Percentiles rank a stretch among this genome's conserved stretches.
phyloP scores from a whole-genome alignment of 2,329 filamentous ascomycete species.

The Westerdykella sp. region DNA sequence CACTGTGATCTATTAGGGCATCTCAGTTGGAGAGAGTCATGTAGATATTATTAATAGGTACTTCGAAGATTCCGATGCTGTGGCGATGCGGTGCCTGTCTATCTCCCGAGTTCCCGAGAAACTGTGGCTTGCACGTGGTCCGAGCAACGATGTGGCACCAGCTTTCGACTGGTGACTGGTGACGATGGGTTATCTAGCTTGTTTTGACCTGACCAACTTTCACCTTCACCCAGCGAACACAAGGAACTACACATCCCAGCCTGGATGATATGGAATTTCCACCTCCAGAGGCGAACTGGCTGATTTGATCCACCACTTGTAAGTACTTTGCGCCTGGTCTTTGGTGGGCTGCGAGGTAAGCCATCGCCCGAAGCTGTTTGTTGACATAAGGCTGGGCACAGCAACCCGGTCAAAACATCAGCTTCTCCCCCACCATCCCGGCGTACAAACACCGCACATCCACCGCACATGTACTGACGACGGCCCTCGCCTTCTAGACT shows the following conservation, averaged over 20 bases:
- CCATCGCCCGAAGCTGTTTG: background rate
- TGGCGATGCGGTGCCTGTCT: background rate
- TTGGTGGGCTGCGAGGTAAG: no score
- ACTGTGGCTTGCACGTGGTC: no score
- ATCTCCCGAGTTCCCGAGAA: background rate
- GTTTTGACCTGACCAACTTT: background rate
- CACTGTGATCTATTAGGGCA: background rate
- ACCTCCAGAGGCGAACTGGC: no score
- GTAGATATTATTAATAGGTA: background rate
- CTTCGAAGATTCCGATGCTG: background rate
- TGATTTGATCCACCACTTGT: no score
- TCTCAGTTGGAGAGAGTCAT: background rate
- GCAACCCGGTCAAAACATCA: constrained; percentile 6
- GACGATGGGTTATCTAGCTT: background rate
- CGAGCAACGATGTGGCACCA: background rate
- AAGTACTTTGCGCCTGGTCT: no score
- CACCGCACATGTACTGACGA: no score
- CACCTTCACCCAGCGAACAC: no score
- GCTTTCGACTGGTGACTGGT: background rate
- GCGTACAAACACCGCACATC: constrained; percentile 6
- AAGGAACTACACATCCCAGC: no score
- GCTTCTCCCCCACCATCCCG: constrained; percentile 3
- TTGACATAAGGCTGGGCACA: background rate
- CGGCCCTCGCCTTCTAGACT: constrained; percentile 4
- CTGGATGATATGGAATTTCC: no score